Conservation (phyloP, 306 rosid genomes). For the Quercus bicolor region DNA sequence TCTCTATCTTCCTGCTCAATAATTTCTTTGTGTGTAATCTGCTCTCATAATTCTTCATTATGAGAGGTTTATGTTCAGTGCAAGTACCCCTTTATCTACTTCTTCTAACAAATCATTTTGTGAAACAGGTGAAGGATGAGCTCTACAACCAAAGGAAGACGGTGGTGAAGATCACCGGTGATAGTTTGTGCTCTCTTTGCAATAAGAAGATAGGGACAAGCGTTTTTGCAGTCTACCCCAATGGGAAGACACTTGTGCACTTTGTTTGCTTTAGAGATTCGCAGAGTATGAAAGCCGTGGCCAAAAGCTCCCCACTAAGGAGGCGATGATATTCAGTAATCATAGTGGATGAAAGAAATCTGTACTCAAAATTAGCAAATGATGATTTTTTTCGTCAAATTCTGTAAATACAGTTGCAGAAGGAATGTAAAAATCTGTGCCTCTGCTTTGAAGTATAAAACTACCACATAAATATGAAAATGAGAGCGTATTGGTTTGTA, state of each 20-base stretch:
- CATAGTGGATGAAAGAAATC: background rate
- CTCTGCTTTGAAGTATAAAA: background rate
- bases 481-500: background rate
- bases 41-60: background rate
- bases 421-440: background rate
- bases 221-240: conserved; percentile 90
- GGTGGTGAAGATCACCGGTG: conserved; percentile 71
- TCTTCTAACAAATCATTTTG: background rate
- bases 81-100: background rate
- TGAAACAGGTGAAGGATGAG: conserved; percentile 78
- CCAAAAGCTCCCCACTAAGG: conserved; percentile 60
- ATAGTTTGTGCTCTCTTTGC: conserved; percentile 93
- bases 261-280: conserved; percentile 94
- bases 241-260: conserved; percentile 87
- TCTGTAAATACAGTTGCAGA: background rate
- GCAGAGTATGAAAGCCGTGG: conserved; percentile 82
- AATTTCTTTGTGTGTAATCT: background rate
- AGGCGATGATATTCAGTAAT: conserved; percentile 33
- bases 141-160: conserved; percentile 75
- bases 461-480: background rate
- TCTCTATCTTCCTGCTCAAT: background rate
- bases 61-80: background rate
- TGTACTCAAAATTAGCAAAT: background rate
- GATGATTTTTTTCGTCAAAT: background rate
- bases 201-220: conserved; percentile 92